Conservation (phyloP, 306 rosid genomes). For the Prosopis cineraria region DNA sequence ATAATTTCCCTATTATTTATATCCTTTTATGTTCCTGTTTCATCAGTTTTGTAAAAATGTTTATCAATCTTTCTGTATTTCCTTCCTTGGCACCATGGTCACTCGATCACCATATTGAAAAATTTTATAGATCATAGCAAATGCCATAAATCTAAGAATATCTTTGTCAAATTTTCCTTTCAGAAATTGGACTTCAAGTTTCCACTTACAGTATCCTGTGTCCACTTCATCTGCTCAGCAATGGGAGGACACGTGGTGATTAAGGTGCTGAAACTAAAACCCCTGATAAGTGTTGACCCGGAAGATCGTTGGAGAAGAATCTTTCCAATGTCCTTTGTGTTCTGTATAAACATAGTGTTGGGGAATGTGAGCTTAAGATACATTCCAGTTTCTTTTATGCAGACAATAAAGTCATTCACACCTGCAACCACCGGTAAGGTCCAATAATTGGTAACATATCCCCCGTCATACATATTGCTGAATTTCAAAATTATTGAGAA, state of each 20-base stretch:
- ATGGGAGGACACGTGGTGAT: slow-evolving; percentile 76
- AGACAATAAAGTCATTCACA: slow-evolving; percentile 94
- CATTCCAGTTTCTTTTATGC: slow-evolving; percentile 98
- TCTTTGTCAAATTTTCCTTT: slow-evolving; percentile 10
- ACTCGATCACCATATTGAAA: neutral
- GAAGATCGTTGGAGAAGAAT: slow-evolving; percentile 96
- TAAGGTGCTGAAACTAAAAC: slow-evolving; percentile 85
- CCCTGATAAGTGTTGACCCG: slow-evolving; percentile 77
- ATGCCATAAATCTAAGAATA: slow-evolving; percentile 19
- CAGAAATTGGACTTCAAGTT: slow-evolving; percentile 98
- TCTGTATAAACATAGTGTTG: slow-evolving; percentile 88
- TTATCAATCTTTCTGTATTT: neutral
- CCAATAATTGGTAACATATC: slow-evolving; percentile 25
- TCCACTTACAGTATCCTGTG: slow-evolving; percentile 79
- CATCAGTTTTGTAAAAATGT: neutral
- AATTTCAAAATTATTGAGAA: slow-evolving; percentile 20
- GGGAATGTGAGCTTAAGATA: slow-evolving; percentile 95
- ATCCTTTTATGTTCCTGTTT: slow-evolving; percentile 12
- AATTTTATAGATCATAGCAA: slow-evolving; percentile 11
- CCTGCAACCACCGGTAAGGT: slow-evolving; percentile 92
- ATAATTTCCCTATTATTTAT: neutral
- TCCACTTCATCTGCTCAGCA: slow-evolving; percentile 93
- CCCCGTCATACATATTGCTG: neutral
- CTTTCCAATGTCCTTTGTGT: slow-evolving; percentile 96
- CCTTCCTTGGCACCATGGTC: slow-evolving; percentile 14